phyloP scores from a whole-genome alignment of 345 rosid species.

The Lepidium africanum region DNA sequence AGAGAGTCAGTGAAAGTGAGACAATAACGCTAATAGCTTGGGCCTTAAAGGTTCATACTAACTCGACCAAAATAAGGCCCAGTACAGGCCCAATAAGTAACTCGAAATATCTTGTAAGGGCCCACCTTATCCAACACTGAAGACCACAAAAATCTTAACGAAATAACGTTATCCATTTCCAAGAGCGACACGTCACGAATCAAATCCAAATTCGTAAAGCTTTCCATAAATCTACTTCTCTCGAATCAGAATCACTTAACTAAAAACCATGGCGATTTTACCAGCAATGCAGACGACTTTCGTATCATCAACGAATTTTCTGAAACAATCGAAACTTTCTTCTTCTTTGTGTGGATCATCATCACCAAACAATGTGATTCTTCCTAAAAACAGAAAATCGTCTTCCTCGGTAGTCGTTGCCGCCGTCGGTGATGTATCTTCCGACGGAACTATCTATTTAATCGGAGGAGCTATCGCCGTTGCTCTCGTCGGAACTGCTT shows the following conservation, averaged over 20 bases:
- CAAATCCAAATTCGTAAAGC: not conserved
- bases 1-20: not conserved
- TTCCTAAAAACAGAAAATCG: slow-evolving; percentile 31
- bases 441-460: slow-evolving; percentile 60
- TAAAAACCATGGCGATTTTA: slow-evolving; percentile 29
- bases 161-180: slow-evolving; percentile 14
- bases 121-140: slow-evolving; percentile 20
- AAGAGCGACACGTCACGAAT: slow-evolving; percentile 20
- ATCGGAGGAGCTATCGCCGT: slow-evolving; percentile 63
- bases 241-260: not conserved
- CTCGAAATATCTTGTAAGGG: not conserved
- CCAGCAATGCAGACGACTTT: slow-evolving; percentile 27
- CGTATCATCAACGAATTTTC: slow-evolving; percentile 7
- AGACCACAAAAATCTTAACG: not conserved
- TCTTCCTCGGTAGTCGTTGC: slow-evolving; percentile 47
- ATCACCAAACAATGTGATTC: slow-evolving; percentile 8
- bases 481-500: slow-evolving; percentile 84
- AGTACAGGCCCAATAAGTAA: not conserved
- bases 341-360: slow-evolving; percentile 17
- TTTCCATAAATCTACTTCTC: not conserved
- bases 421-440: slow-evolving; percentile 77
- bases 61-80: not conserved
- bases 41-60: not conserved
- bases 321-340: slow-evolving; percentile 15
- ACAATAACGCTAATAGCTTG: not conserved